A percentile compares a stretch with the other conserved stretches of the same genome.
Evolutionary conservation across 371 early-diverging fungal genomes (phyloP).

Genomic region (Syncephalastrum sp.): DNA sequence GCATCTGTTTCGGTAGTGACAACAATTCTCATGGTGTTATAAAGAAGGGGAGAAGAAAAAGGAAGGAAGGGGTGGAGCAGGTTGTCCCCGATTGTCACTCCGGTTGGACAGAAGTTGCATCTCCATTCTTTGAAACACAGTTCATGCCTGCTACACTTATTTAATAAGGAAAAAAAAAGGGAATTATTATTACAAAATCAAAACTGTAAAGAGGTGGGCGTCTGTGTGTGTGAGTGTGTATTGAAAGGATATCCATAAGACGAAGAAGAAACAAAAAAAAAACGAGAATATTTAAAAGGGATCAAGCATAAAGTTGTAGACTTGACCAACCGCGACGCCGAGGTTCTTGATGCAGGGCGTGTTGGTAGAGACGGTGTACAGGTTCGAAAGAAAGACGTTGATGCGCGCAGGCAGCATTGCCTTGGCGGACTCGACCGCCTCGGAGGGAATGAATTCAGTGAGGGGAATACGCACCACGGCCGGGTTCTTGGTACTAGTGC

Average conservation of each 20-base stretch:
- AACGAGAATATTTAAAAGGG: conserved; percentile 26
- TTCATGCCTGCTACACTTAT: too few species aligned
- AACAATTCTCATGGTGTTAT: conserved; percentile 52
- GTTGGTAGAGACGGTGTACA: conserved; percentile 31
- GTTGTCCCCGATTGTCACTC: too few species aligned
- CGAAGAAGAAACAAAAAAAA: conserved; percentile 3
- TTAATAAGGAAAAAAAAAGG: too few species aligned
- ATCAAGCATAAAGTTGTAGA: conserved; percentile 45
- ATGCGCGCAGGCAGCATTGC: conserved; percentile 24
- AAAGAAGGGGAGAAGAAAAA: conserved; percentile 2
- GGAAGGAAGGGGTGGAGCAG: conserved; percentile 1
- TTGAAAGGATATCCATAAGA: conserved; percentile 1
- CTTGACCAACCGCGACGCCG: conserved; percentile 31
- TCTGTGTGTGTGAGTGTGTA: not conserved
- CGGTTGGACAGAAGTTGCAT: too few species aligned
- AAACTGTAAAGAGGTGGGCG: too few species aligned
- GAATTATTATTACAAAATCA: too few species aligned
- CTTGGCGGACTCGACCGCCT: conserved; percentile 16
- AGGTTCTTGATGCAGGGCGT: conserved; percentile 27
- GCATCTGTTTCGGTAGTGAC: conserved; percentile 66
- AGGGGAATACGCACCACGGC: conserved; percentile 27
- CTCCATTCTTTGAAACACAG: too few species aligned
- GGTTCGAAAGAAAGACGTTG: conserved; percentile 17
- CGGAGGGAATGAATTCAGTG: conserved; percentile 33
- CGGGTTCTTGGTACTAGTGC: too few species aligned